These are phyloP conservation scores for Pholiota adiposa DNA, from an alignment of 1,284 basidiomycete species.

Conservation along the genomic window DNA sequence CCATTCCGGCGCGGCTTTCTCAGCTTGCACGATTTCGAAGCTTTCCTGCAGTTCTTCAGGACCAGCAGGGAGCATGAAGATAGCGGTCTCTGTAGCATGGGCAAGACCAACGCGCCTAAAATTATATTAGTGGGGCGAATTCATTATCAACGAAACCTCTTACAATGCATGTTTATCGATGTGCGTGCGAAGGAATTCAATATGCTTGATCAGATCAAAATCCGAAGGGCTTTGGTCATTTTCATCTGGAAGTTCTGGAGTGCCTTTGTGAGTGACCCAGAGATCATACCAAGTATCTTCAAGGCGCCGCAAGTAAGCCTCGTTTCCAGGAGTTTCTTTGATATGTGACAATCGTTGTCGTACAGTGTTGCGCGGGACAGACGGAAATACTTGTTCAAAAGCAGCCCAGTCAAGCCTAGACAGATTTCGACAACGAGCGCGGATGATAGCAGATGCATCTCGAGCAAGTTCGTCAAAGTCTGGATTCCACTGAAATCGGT, in stretches of 20 bases:
- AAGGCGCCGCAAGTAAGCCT: slow-evolving; percentile 77
- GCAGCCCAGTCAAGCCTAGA: slow-evolving; percentile 71
- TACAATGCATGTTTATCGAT: slow-evolving; percentile 87
- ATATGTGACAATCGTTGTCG: slow-evolving; percentile 68
- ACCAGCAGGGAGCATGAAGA: slow-evolving; percentile 46
- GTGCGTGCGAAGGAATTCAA: slow-evolving; percentile 79
- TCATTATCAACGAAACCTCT: slow-evolving; percentile 35
- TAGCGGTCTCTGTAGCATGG: slow-evolving; percentile 43
- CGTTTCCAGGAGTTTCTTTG: slow-evolving; percentile 65
- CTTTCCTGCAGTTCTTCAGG: slow-evolving; percentile 49
- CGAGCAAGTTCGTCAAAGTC: slow-evolving; percentile 88
- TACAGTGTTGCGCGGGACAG: slow-evolving; percentile 67
- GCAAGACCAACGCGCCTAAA: slow-evolving; percentile 61
- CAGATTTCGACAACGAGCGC: slow-evolving; percentile 69
- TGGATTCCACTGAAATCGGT: slow-evolving; percentile 81
- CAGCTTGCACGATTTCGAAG: slow-evolving; percentile 56
- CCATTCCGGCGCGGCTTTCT: slow-evolving; percentile 50
- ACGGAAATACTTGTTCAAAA: slow-evolving; percentile 79
- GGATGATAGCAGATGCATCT: slow-evolving; percentile 83
- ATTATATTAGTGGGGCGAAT: neutral
- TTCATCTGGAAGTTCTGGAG: slow-evolving; percentile 70
- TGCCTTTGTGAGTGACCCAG: slow-evolving; percentile 75
- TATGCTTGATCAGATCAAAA: slow-evolving; percentile 77
- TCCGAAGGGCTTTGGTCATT: slow-evolving; percentile 69
- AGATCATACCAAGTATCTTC: slow-evolving; percentile 83